phyloP scores from a whole-genome alignment of 1,284 basidiomycete genomes.

The Cutaneotrichosporon cyanovorans region DNA sequence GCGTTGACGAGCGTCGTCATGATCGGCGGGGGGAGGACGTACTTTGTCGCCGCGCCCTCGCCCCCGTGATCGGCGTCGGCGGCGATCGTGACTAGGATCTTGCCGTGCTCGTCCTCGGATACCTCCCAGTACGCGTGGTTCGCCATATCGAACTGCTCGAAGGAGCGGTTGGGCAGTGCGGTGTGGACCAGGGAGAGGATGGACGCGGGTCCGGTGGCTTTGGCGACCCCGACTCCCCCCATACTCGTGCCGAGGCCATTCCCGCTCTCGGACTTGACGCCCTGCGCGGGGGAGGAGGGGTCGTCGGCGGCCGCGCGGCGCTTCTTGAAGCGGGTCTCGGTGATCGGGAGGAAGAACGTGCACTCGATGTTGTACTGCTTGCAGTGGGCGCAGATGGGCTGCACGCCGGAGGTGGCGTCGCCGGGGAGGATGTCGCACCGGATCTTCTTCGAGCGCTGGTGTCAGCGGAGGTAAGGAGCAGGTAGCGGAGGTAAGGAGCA shows the following conservation, averaged over 20 bases:
- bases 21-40: slow-evolving; percentile 56
- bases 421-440: slow-evolving; percentile 46
- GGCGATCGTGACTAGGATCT: slow-evolving; percentile 72
- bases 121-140: slow-evolving; percentile 79
- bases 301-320: slow-evolving; percentile 61
- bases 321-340: slow-evolving; percentile 97
- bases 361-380: slow-evolving; percentile 79
- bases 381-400: slow-evolving; percentile 43
- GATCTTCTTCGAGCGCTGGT: slow-evolving; percentile 79
- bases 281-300: background rate
- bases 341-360: slow-evolving; percentile 94
- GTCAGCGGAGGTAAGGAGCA: background rate
- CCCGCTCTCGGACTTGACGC: background rate
- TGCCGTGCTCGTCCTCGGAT: slow-evolving; percentile 67
- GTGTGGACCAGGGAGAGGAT: slow-evolving; percentile 82
- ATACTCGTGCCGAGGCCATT: no score
- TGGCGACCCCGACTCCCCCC: background rate
- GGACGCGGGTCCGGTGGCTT: slow-evolving; percentile 26
- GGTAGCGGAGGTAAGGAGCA: no score
- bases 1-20: slow-evolving; percentile 79
- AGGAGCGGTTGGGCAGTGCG: slow-evolving; percentile 69
- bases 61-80: slow-evolving; percentile 29
- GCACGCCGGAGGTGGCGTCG: slow-evolving; percentile 15
- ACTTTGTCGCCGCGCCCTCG: slow-evolving; percentile 23
- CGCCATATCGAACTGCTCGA: slow-evolving; percentile 76